Percentiles rank a stretch among this genome's conserved stretches.
phyloP scores from a whole-genome alignment of 1,284 basidiomycete species.

The Moesziomyces aphidis region DNA sequence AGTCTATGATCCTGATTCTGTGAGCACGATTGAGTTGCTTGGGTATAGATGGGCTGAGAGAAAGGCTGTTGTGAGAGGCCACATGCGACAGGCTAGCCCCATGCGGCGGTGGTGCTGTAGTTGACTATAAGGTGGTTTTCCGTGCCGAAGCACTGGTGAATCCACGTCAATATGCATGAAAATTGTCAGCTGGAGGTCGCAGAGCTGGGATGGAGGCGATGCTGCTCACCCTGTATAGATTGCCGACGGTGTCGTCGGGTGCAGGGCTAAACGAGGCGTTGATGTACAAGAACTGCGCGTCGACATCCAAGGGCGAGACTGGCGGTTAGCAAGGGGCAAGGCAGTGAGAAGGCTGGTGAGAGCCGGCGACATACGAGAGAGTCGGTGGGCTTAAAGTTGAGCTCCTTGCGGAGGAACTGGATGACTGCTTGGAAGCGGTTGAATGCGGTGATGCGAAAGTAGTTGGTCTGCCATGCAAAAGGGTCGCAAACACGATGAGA shows the following conservation, averaged over 20 bases:
- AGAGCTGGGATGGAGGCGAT: background rate
- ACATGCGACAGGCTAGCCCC: slow-evolving; percentile 43
- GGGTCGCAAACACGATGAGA: background rate
- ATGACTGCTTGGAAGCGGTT: slow-evolving; percentile 96
- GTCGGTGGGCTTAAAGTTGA: slow-evolving; percentile 88
- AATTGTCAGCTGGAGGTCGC: too few species aligned
- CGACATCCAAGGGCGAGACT: background rate
- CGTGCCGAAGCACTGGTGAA: slow-evolving; percentile 65
- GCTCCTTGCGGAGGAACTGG: slow-evolving; percentile 88
- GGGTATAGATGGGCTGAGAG: slow-evolving; percentile 17
- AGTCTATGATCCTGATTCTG: too few species aligned
- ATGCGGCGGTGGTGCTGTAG: slow-evolving; percentile 64
- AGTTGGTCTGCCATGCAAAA: slow-evolving; percentile 74
- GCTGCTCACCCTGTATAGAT: slow-evolving; percentile 73
- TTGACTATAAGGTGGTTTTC: slow-evolving; percentile 65
- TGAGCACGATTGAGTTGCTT: background rate
- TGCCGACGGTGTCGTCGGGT: slow-evolving; percentile 90
- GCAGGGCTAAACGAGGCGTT: slow-evolving; percentile 96
- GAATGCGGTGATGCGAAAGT: slow-evolving; percentile 95
- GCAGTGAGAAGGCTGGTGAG: background rate
- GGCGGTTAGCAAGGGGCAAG: background rate
- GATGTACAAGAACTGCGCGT: slow-evolving; percentile 90
- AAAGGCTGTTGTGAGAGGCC: background rate
- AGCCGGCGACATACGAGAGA: slow-evolving; percentile 80
- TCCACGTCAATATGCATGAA: too few species aligned